Percentiles rank a stretch among this genome's conserved stretches.
Conservation (phyloP, 2,329 filamentous ascomycete genomes). For the Chaetomiaceae sp. region DNA sequence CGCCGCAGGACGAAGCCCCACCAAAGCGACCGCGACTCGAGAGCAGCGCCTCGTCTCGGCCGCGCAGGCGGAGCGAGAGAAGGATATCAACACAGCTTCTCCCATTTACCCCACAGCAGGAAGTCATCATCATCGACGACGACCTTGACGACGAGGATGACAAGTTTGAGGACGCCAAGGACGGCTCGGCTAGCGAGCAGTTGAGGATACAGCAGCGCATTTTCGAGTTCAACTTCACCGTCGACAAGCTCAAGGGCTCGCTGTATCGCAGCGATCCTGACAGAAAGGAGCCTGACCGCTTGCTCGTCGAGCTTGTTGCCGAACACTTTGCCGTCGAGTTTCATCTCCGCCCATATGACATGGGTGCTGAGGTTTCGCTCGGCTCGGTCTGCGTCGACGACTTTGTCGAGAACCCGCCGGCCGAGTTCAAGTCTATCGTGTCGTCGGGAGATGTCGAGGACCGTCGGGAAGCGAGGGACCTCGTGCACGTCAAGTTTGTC, state of each 20-base stretch:
- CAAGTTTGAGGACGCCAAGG: conserved; percentile 62
- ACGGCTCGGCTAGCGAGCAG: conserved; percentile 51
- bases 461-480: conserved; percentile 68
- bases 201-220: conserved; percentile 79
- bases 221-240: conserved; percentile 95
- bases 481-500: conserved; percentile 84
- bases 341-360: conserved; percentile 83
- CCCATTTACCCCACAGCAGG: conserved; percentile 60
- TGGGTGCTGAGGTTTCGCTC: conserved; percentile 86
- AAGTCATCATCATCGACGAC: conserved; percentile 76
- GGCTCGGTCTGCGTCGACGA: conserved; percentile 87
- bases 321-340: conserved; percentile 85
- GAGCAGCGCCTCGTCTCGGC: conserved; percentile 44
- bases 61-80: conserved; percentile 45
- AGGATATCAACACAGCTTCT: conserved; percentile 65
- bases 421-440: conserved; percentile 96
- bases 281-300: conserved; percentile 66
- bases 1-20: conserved; percentile 18
- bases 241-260: conserved; percentile 89
- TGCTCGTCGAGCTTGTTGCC: conserved; percentile 87
- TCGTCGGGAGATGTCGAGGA: conserved; percentile 74
- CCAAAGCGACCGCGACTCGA: conserved; percentile 42
- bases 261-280: conserved; percentile 83
- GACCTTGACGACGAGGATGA: conserved; percentile 58
- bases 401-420: conserved; percentile 81